phyloP scores from a whole-genome alignment of 805 yeast genomes.

The Candida tallmaniae region DNA sequence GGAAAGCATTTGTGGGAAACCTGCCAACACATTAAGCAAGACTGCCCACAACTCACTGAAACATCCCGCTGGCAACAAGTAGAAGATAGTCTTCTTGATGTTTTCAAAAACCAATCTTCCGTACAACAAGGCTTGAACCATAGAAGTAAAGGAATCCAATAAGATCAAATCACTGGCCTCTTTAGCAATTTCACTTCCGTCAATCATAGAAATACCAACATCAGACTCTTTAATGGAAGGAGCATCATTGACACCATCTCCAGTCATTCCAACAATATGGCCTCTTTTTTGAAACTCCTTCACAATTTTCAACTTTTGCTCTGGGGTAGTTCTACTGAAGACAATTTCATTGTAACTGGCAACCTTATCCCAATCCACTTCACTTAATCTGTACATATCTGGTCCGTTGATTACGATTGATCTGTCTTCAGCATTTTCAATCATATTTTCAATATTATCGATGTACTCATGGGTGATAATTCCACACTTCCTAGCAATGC shows the following conservation, averaged over 20 bases:
- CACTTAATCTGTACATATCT: conserved; percentile 26
- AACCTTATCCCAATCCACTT: conserved; percentile 40
- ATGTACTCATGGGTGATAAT: conserved; percentile 22
- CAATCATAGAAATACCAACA: conserved; percentile 26
- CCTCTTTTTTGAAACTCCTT: conserved; percentile 36
- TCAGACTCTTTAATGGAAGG: conserved; percentile 34
- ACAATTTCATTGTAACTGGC: conserved; percentile 37
- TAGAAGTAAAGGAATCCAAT: conserved; percentile 23
- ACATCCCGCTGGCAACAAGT: conserved; percentile 50
- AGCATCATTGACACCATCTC: conserved; percentile 34
- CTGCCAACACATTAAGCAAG: conserved; percentile 42
- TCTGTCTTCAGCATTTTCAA: conserved; percentile 3
- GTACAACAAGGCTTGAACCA: conserved; percentile 32
- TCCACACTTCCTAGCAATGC: conserved; percentile 44
- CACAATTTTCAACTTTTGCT: conserved; percentile 48
- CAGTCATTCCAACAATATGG: conserved; percentile 31
- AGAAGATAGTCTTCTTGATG: conserved; percentile 42
- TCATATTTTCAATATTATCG: conserved; percentile 15
- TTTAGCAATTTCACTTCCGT: conserved; percentile 33
- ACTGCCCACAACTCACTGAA: conserved; percentile 51
- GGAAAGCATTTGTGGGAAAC: conserved; percentile 45
- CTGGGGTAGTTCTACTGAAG: conserved; percentile 40
- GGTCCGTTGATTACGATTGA: conserved; percentile 31
- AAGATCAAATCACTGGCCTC: conserved; percentile 32
- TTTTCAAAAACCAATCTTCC: conserved; percentile 49